These are phyloP conservation scores for Parascedosporium putredinis DNA, from an alignment of 2,329 filamentous ascomycete genomes.

Conservation along the genomic window DNA sequence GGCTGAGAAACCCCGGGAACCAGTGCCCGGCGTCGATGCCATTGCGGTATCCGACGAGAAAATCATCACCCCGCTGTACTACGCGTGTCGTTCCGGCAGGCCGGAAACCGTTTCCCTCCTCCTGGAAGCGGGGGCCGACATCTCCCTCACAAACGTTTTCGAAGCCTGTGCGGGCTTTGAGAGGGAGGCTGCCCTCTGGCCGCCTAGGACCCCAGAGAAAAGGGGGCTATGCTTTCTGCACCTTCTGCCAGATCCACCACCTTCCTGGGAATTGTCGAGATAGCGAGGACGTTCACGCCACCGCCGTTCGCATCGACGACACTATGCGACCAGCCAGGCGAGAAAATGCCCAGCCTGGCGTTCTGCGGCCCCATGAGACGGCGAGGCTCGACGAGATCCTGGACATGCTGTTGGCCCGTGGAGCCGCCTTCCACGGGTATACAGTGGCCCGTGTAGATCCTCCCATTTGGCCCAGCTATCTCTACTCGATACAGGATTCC, in stretches of 20 bases:
- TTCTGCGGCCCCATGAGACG: background rate
- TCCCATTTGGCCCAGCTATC: too few species aligned
- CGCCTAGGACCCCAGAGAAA: too few species aligned
- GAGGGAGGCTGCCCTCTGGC: slow-evolving; percentile 10
- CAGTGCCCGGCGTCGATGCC: background rate
- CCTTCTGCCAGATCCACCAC: too few species aligned
- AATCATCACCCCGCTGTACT: slow-evolving; percentile 14
- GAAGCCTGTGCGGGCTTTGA: slow-evolving; percentile 14
- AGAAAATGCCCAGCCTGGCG: background rate
- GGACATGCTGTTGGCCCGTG: slow-evolving; percentile 13
- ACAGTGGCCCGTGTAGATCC: too few species aligned
- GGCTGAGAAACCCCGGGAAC: background rate
- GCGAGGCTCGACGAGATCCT: slow-evolving; percentile 16
- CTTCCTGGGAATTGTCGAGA: background rate
- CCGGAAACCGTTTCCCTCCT: slow-evolving; percentile 18
- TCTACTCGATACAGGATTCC: too few species aligned
- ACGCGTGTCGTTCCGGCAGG: slow-evolving; percentile 16
- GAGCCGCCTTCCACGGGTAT: too few species aligned
- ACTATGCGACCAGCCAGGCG: background rate
- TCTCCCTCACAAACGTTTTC: slow-evolving; percentile 8
- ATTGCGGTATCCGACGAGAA: background rate
- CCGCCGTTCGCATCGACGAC: background rate
- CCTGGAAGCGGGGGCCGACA: slow-evolving; percentile 16
- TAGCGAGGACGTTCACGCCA: background rate
- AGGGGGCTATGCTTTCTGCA: too few species aligned